Percentiles rank a stretch among this genome's conserved stretches.
These are phyloP conservation scores for Solanum chilense DNA, from an alignment of 257 asterid species.

Conservation along the genomic window DNA sequence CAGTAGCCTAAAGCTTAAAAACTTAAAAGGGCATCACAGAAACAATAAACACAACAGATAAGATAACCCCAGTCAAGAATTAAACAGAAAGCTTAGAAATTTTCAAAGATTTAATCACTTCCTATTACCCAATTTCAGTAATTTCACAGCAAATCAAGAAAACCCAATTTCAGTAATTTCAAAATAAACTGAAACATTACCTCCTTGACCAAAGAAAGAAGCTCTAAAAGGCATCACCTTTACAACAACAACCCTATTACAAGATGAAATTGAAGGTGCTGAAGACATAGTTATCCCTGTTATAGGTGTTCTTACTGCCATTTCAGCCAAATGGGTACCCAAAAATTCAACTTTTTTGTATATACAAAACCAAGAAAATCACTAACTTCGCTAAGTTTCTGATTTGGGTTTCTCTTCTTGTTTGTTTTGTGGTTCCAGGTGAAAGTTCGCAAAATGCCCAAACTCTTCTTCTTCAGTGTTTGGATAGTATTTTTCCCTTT, in stretches of 20 bases:
- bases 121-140: background rate
- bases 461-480: background rate
- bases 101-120: background rate
- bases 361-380: background rate
- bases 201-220: conserved; percentile 64
- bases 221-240: conserved; percentile 30
- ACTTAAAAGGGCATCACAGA: background rate
- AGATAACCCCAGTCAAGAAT: background rate
- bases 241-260: conserved; percentile 23
- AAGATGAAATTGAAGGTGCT: conserved; percentile 38
- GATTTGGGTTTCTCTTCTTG: background rate
- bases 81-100: background rate
- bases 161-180: background rate
- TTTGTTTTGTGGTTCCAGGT: conserved; percentile 3
- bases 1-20: background rate
- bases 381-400: background rate
- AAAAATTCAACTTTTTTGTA: background rate
- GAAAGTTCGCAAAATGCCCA: background rate
- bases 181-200: conserved; percentile 18
- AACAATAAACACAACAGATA: background rate
- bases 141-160: background rate
- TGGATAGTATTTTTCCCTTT: background rate
- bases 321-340: background rate
- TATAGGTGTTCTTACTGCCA: conserved; percentile 54
- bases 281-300: conserved; percentile 45